Evolutionary conservation across 352 stramenopile genomes (phyloP).

Genomic region (Albugo laibachii): DNA sequence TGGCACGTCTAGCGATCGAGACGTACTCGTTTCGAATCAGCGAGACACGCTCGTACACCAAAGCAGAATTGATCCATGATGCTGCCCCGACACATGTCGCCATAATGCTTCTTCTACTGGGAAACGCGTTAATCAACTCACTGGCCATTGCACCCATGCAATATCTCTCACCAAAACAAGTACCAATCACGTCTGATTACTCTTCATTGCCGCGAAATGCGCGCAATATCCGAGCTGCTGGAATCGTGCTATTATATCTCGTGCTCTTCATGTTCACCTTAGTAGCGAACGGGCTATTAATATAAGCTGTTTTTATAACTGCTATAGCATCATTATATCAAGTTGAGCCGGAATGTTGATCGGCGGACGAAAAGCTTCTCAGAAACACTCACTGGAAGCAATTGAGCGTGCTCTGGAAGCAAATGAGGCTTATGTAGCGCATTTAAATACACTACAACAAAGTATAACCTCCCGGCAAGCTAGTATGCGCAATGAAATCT

Average conservation of each 20-base stretch:
- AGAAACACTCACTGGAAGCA: not conserved
- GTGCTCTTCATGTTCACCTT: not conserved
- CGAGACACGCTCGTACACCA: conserved; percentile 13
- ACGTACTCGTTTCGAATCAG: conserved; percentile 14
- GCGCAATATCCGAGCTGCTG: conserved; percentile 37
- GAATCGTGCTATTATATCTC: conserved; percentile 8
- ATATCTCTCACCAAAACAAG: conserved; percentile 42
- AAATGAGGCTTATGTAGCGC: not conserved
- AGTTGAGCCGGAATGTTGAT: not conserved
- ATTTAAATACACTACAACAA: conserved; percentile 25
- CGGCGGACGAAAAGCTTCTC: not conserved
- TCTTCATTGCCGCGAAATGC: conserved; percentile 17
- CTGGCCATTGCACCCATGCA: conserved; percentile 28
- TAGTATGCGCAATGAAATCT: too few relatives aligned
- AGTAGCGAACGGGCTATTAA: not conserved
- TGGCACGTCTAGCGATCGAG: conserved; percentile 36
- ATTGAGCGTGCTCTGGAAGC: not conserved
- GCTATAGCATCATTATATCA: not conserved
- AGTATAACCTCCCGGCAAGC: conserved; percentile 4
- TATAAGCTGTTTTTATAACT: not conserved
- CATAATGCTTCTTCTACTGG: conserved; percentile 20
- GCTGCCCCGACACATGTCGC: conserved; percentile 12
- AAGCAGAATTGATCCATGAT: conserved; percentile 20
- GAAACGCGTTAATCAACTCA: conserved; percentile 27
- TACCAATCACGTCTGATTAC: too few relatives aligned